Evolutionary conservation across 441 rosid species (phyloP), one percentile per base, ranked within the genome.

Genomic region (California macrophylla): DNA sequence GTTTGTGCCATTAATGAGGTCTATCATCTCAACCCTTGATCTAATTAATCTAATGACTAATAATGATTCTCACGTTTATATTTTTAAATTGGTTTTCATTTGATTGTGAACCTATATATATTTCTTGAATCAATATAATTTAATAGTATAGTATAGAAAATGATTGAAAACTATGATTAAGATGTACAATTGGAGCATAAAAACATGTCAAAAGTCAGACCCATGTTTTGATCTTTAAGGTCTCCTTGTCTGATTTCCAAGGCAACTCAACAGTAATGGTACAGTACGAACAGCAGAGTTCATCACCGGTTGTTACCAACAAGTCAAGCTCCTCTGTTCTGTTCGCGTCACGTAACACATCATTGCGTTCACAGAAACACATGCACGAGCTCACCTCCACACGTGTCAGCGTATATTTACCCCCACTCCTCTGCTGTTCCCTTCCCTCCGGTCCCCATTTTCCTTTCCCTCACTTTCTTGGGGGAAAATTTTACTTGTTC

Each of bases 301-400:
- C 8, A 34, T 34, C 40, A 34, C 8, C 40, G 40, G 40, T 45
- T 45, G 52, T 13, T 45, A 45, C 5, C 52, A 45, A 8, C 54
- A 12, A 36, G 6, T 45, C 54, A 45, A 2, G 54, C 6, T n/a
- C 54, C 54, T 45, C 54, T 45, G 54, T 45, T n/a, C n/a, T n/a
- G n/a, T n/a, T n/a, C n/a, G n/a, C n/a, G n/a, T 45, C 20, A 20
- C 54, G 3, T 6, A 45, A 30, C 68, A 50, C 74, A 69, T 65
- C 16, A 70, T 45, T 70, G 66, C 50, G 61, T 8, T 69, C 74
- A 26, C 82, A 74, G 76, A 75, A 77, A 75, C 77, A 77, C 79
- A 70, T 73, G 83, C 78, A 71, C 36, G 1, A 38, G 45, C 32
- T 66, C n/a, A 3, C 71, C 60, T 15, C 2, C 23, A 15, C 69